phyloP scores from a whole-genome alignment of 306 rosid species.

The Lupinus albus region DNA sequence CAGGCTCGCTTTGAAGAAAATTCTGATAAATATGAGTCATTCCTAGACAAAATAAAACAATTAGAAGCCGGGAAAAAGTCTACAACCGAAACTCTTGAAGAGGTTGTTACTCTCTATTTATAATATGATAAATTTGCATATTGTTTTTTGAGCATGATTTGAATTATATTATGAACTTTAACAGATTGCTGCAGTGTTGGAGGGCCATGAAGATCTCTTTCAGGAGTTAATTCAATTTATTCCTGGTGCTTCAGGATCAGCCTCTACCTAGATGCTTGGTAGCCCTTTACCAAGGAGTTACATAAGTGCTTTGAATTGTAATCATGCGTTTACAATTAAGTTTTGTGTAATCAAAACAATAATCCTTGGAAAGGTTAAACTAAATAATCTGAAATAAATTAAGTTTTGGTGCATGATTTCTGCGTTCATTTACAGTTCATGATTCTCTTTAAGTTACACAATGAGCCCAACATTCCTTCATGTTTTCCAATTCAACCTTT shows the following conservation, averaged over 20 bases:
- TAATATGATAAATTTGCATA: too few relatives aligned
- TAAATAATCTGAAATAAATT: background rate
- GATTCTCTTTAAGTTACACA: background rate
- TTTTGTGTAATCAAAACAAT: background rate
- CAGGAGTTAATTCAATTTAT: constrained; percentile 61
- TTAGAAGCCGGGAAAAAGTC: constrained; percentile 57
- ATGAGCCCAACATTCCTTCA: too few relatives aligned
- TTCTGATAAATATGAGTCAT: constrained; percentile 52
- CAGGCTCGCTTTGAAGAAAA: constrained; percentile 68
- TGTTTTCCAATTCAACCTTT: background rate
- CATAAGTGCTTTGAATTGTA: background rate
- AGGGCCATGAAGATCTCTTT: constrained; percentile 59
- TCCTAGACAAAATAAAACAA: constrained; percentile 58
- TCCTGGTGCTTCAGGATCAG: constrained; percentile 52
- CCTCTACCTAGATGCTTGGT: constrained; percentile 30
- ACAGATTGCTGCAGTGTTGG: constrained; percentile 57
- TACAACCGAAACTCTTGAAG: constrained; percentile 49
- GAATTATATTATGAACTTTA: constrained; percentile 10
- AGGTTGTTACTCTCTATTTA: constrained; percentile 46
- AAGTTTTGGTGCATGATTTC: background rate
- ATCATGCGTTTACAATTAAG: background rate
- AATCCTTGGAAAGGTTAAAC: background rate
- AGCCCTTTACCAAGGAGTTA: background rate
- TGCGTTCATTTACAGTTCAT: background rate
- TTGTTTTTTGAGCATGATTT: too few relatives aligned